Evolutionary conservation across 2,329 filamentous ascomycete species (phyloP), one percentile per base, ranked within the genome.

Genomic region (Diaporthe citri): DNA sequence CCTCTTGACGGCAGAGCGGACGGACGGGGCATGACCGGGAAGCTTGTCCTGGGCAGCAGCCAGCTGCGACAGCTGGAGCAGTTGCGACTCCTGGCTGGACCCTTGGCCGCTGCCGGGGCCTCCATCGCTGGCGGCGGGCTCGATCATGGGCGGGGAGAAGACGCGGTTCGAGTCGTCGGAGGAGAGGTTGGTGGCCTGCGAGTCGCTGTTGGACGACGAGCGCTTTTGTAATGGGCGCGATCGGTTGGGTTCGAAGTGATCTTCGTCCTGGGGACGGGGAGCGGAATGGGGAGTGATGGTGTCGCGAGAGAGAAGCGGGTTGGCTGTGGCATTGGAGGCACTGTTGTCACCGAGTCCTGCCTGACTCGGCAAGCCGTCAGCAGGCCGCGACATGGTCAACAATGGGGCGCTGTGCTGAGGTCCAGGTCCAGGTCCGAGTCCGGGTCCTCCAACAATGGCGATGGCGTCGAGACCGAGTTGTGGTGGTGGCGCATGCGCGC

Each of bases 1-100:
- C 78, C 95, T 90, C 85, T 97, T 97, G 76, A 91, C 90, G 51
- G 88, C 87, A 46, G 81, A 78, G 48, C 73, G 73, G 77, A 67
- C 12, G 46, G 64, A 22, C 57, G 73, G 71, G 56, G 69, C 25
- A 59, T 39, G 13, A 55, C 10, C 69, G 72, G 62, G 60, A 80
- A 90, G 86, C 80, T 86, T 87, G 77, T 88, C 84, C 81, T 89
- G 87, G 43, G 85, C 84, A 51, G 90, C 89, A 39, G 90, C 90
- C 72, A 91, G 84, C 76, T 90, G 86, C 8, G 90, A 91, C n/a
- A 91, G 83, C 75, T 89, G 88, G 22, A 90, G 84, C 64, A 92
- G 80, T 79, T 92, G 90, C 43, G 86, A 90, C 48, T 88, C 86
- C 77, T 89, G 89, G 77, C 89, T 88, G n/a, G 86, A 86, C 51